phyloP scores from a whole-genome alignment of 176 grass and related monocot species.

The Eragrostis nindensis region DNA sequence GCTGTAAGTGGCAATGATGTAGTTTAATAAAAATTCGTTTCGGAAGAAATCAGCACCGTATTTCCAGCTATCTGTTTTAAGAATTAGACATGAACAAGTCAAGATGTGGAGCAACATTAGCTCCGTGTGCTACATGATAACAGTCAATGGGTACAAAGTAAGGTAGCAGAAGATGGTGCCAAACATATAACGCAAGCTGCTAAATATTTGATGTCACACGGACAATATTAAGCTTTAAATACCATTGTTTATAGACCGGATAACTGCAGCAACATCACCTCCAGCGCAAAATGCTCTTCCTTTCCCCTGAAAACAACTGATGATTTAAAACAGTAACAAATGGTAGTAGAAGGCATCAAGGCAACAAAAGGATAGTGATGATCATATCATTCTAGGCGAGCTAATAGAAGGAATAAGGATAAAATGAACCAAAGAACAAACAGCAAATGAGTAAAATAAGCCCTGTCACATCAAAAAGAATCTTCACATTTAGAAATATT shows the following conservation, averaged over 20 bases:
- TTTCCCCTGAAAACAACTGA: constrained; percentile 69
- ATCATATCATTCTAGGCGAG: constrained; percentile 12
- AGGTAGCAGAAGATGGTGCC: constrained; percentile 3
- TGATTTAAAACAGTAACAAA: constrained; percentile 1
- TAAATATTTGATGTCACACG: constrained; percentile 5
- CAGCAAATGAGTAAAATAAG: not conserved
- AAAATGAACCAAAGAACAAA: not conserved
- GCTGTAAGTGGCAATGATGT: constrained; percentile 83
- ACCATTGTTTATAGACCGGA: constrained; percentile 57
- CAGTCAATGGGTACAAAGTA: not conserved
- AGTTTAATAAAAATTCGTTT: constrained; percentile 82
- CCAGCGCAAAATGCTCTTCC: constrained; percentile 99
- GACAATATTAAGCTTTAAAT: constrained; percentile 29
- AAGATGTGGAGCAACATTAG: constrained; percentile 25
- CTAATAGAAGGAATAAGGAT: constrained; percentile 6
- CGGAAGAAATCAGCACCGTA: constrained; percentile 74
- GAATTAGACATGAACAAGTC: constrained; percentile 22
- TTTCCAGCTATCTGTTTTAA: constrained; percentile 76
- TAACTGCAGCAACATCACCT: constrained; percentile 83
- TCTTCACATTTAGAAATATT: no score
- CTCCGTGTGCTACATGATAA: constrained; percentile 24
- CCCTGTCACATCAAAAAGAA: no score
- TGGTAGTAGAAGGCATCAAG: not conserved
- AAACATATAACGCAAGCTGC: constrained; percentile 32
- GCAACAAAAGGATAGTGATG: not conserved